These are phyloP conservation scores for Gossypioides kirkii DNA, from an alignment of 345 rosid species.

Conservation along the genomic window DNA sequence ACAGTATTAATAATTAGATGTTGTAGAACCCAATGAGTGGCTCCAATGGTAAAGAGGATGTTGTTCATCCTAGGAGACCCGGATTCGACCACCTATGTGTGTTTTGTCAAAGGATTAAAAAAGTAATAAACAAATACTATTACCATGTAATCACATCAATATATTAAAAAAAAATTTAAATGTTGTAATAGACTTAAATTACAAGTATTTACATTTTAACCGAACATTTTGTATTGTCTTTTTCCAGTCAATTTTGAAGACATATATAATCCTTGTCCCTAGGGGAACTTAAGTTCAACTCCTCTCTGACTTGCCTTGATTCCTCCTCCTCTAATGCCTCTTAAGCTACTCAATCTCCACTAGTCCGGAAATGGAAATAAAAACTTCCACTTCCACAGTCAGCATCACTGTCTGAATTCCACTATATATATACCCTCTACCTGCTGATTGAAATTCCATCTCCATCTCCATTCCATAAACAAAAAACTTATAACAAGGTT, in stretches of 20 bases:
- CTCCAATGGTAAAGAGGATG: too few relatives aligned
- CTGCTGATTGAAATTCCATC: conserved; percentile 3
- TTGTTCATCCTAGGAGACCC: too few relatives aligned
- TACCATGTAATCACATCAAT: too few relatives aligned
- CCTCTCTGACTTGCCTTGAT: conserved; percentile 41
- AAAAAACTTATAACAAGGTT: neutral
- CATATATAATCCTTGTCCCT: neutral
- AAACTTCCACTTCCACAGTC: neutral
- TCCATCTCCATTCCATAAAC: neutral
- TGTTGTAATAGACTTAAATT: too few relatives aligned
- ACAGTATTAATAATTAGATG: too few relatives aligned
- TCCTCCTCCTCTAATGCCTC: conserved; percentile 38
- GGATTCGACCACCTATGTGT: too few relatives aligned
- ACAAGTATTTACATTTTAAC: too few relatives aligned
- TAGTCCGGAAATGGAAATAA: neutral
- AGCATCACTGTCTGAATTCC: conserved; percentile 19
- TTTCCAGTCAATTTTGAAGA: neutral
- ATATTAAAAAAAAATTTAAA: too few relatives aligned
- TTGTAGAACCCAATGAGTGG: too few relatives aligned
- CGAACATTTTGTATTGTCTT: neutral
- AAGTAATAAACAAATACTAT: too few relatives aligned
- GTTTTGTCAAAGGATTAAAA: too few relatives aligned
- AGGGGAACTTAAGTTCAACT: neutral
- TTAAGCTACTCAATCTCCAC: conserved; percentile 50
- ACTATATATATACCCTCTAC: conserved; percentile 24